Conservation (phyloP, 306 rosid genomes). For the Quercus engelmannii region DNA sequence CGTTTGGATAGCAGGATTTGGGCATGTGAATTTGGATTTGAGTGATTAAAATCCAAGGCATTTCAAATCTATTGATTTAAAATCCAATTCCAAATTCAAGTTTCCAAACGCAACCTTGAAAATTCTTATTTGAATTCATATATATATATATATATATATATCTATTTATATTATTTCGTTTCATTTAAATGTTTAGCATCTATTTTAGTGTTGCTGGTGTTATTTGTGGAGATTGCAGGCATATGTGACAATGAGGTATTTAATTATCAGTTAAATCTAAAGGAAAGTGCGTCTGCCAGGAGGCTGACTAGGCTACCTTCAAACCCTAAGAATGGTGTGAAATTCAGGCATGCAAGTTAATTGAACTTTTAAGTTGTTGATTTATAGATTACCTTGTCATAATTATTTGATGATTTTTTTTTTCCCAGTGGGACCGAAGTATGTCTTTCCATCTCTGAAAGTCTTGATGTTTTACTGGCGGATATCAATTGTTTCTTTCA, state of each 20-base stretch:
- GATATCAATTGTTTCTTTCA: conserved; percentile 53
- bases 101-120: no score
- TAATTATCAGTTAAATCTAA: conserved; percentile 50
- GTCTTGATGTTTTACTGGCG: conserved; percentile 49
- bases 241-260: conserved; percentile 42
- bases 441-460: conserved; percentile 40
- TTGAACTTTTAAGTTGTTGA: background rate
- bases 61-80: no score
- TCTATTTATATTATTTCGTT: background rate
- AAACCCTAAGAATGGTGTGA: conserved; percentile 59
- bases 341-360: conserved; percentile 63
- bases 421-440: conserved; percentile 83
- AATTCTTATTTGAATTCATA: background rate
- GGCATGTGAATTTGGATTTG: no score
- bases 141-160: background rate
- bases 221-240: conserved; percentile 50
- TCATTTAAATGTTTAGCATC: background rate
- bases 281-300: conserved; percentile 50
- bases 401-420: conserved; percentile 9
- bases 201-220: conserved; percentile 8
- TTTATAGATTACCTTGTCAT: background rate
- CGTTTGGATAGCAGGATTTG: no score
- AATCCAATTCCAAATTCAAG: no score
- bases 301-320: conserved; percentile 55
- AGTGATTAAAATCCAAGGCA: no score